phyloP scores from a whole-genome alignment of 164 flowering plant species.

The Berberis thunbergii region DNA sequence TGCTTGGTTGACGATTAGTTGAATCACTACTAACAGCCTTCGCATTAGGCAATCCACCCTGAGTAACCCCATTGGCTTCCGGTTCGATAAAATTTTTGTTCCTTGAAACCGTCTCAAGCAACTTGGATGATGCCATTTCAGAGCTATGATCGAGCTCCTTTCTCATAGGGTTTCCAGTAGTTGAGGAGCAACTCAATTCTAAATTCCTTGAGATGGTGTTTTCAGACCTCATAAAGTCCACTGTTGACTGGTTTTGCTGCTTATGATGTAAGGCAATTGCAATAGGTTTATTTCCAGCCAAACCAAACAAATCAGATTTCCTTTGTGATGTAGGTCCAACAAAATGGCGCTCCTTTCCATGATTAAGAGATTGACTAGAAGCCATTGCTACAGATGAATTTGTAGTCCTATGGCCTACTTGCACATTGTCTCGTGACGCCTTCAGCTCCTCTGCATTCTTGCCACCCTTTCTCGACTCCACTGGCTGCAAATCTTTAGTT shows the following conservation, averaged over 20 bases:
- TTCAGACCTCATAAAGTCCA: slow-evolving; percentile 21
- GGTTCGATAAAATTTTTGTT: slow-evolving; percentile 20
- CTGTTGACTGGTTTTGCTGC: slow-evolving; percentile 26
- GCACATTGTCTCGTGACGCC: slow-evolving; percentile 4
- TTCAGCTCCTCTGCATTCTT: slow-evolving; percentile 5
- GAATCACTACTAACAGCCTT: slow-evolving; percentile 18
- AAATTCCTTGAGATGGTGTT: slow-evolving; percentile 22
- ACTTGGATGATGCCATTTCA: slow-evolving; percentile 25
- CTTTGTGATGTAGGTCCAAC: slow-evolving; percentile 24
- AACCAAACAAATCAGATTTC: slow-evolving; percentile 21
- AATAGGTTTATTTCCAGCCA: slow-evolving; percentile 16
- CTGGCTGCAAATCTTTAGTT: slow-evolving; percentile 7
- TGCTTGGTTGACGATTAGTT: slow-evolving; percentile 13
- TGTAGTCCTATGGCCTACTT: slow-evolving; percentile 5
- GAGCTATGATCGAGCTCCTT: slow-evolving; percentile 26
- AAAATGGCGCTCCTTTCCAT: slow-evolving; percentile 19
- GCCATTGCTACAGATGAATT: slow-evolving; percentile 4
- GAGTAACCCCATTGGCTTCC: slow-evolving; percentile 23
- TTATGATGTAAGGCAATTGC: slow-evolving; percentile 4
- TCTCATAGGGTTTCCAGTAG: background rate
- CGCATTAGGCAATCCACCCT: slow-evolving; percentile 37
- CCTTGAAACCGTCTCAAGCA: slow-evolving; percentile 27
- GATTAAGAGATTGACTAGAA: slow-evolving; percentile 11
- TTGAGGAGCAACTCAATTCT: slow-evolving; percentile 16
- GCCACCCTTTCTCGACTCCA: slow-evolving; percentile 22